Conservation (phyloP, 2,329 filamentous ascomycete species). For the Coniosporium uncinatum region DNA sequence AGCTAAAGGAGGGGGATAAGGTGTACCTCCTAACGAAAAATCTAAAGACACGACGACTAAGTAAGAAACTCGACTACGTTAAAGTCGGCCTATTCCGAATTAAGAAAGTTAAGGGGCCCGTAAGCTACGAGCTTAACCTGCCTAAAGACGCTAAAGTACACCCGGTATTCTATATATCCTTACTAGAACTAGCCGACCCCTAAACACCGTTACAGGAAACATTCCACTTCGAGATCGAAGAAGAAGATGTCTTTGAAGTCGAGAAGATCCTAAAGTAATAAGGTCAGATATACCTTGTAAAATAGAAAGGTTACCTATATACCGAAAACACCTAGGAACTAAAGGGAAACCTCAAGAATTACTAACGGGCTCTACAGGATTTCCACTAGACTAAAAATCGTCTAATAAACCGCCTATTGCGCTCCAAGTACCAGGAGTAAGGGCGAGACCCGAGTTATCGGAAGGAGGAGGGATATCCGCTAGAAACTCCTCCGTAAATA, state of each 20-base stretch:
- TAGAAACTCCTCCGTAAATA: not conserved
- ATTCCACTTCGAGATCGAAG: not conserved
- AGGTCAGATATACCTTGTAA: slow-evolving; percentile 1
- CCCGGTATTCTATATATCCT: not conserved
- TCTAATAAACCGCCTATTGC: not conserved
- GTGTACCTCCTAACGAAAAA: not conserved
- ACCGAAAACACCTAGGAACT: slow-evolving; percentile 1
- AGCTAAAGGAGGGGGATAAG: too few relatives aligned
- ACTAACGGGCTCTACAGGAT: not conserved
- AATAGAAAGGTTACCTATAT: not conserved
- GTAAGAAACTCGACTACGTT: not conserved
- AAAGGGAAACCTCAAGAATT: not conserved
- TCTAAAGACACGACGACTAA: not conserved
- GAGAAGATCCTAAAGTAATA: not conserved
- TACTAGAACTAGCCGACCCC: not conserved
- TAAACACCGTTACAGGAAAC: not conserved
- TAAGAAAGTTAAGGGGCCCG: not conserved
- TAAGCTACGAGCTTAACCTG: not conserved
- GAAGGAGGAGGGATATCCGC: too few relatives aligned
- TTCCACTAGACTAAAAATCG: not conserved
- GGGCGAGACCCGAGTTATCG: too few relatives aligned
- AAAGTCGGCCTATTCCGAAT: not conserved
- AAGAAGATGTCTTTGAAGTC: not conserved
- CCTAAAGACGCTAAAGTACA: not conserved
- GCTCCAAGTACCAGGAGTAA: too few relatives aligned